These are phyloP conservation scores for Cyberlindnera mycetangii DNA, from an alignment of 805 yeast genomes.

Conservation along the genomic window DNA sequence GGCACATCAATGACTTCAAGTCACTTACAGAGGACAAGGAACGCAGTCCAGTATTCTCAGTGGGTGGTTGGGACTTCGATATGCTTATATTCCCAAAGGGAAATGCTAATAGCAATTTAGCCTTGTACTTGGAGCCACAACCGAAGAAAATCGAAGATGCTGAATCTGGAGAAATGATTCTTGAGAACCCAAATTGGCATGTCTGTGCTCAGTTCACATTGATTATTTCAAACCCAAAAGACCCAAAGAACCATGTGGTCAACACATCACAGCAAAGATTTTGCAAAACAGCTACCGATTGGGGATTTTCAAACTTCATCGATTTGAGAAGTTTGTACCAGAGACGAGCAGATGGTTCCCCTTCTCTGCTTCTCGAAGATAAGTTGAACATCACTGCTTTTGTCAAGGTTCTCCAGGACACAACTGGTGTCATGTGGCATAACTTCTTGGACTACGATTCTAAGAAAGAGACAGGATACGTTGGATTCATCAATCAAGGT, in stretches of 20 bases:
- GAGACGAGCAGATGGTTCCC: constrained; percentile 31
- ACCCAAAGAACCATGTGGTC: constrained; percentile 55
- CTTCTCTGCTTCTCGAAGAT: constrained; percentile 45
- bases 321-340: constrained; percentile 42
- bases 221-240: constrained; percentile 76
- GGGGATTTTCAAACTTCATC: constrained; percentile 89
- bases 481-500: constrained; percentile 94
- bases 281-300: constrained; percentile 72
- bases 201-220: constrained; percentile 91
- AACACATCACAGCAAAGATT: constrained; percentile 79
- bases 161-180: constrained; percentile 30
- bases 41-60: constrained; percentile 43
- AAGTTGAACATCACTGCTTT: constrained; percentile 70
- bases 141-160: constrained; percentile 27
- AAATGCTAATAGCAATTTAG: constrained; percentile 54
- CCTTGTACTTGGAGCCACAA: constrained; percentile 79
- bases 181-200: constrained; percentile 61
- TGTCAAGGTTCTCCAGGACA: constrained; percentile 76
- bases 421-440: constrained; percentile 94
- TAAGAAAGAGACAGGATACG: constrained; percentile 81
- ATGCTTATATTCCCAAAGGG: constrained; percentile 78
- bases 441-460: constrained; percentile 83
- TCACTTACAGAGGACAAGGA: constrained; percentile 28
- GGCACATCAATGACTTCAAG: constrained; percentile 36
- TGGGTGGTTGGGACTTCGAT: constrained; percentile 67